A percentile compares a stretch with the other conserved stretches of the same genome.
These are phyloP conservation scores for Linaria vulgaris DNA, from an alignment of 257 asterid genomes.

Conservation along the genomic window DNA sequence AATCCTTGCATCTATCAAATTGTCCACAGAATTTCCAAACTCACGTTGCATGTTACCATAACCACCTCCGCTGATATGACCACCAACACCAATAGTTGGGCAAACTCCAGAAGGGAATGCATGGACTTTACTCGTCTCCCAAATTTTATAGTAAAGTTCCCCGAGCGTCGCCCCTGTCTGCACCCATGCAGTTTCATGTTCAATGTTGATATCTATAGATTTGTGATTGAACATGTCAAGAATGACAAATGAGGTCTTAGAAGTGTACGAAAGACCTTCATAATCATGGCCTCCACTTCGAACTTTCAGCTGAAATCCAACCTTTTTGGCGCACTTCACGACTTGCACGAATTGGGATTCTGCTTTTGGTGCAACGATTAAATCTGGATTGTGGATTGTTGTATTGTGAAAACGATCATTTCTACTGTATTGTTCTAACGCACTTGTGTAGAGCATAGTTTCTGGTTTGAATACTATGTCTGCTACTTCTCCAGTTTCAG, in stretches of 20 bases:
- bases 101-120: slow-evolving; percentile 38
- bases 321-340: slow-evolving; percentile 24
- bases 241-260: slow-evolving; percentile 16
- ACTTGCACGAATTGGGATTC: slow-evolving; percentile 24
- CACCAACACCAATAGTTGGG: no score
- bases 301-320: neutral
- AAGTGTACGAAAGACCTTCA: no score
- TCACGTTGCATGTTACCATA: slow-evolving; percentile 34
- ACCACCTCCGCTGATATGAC: slow-evolving; percentile 37
- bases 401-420: slow-evolving; percentile 34
- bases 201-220: slow-evolving; percentile 2
- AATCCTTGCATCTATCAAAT: slow-evolving; percentile 32
- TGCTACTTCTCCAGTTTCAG: neutral
- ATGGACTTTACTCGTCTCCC: slow-evolving; percentile 26
- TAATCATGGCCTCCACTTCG: slow-evolving; percentile 48
- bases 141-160: slow-evolving; percentile 29
- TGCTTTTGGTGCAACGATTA: slow-evolving; percentile 24
- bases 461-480: slow-evolving; percentile 16
- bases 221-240: slow-evolving; percentile 27
- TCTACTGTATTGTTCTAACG: slow-evolving; percentile 14
- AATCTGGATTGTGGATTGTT: neutral
- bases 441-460: slow-evolving; percentile 14
- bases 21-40: slow-evolving; percentile 30
- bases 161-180: slow-evolving; percentile 32
- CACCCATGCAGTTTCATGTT: slow-evolving; percentile 28